These are phyloP conservation scores for Xerocomellus chrysenteron DNA, from an alignment of 768 basidiomycete species.

Conservation along the genomic window DNA sequence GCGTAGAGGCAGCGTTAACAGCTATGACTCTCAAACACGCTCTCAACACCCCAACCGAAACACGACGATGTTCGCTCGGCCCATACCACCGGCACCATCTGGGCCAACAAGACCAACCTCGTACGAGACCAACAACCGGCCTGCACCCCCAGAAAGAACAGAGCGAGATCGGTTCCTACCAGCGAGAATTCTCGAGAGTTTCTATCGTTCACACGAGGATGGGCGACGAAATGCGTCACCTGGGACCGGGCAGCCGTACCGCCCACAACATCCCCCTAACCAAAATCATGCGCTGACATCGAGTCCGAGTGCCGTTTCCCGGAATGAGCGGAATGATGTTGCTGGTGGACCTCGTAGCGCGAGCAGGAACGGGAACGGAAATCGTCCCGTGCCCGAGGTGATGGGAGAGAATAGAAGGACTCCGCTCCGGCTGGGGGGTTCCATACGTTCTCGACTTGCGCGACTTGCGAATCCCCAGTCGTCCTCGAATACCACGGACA, in stretches of 20 bases:
- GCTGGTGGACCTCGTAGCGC: slow-evolving; percentile 3
- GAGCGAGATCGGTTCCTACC: slow-evolving; percentile 27
- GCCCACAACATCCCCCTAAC: not conserved
- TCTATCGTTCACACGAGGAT: slow-evolving; percentile 25
- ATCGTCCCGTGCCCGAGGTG: slow-evolving; percentile 7
- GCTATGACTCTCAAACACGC: slow-evolving; percentile 9
- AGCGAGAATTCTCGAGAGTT: slow-evolving; percentile 20
- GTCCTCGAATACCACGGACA: slow-evolving; percentile 3
- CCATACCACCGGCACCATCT: slow-evolving; percentile 8
- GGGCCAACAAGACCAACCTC: slow-evolving; percentile 6
- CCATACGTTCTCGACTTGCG: slow-evolving; percentile 28
- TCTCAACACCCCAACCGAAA: slow-evolving; percentile 12
- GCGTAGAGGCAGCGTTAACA: slow-evolving; percentile 9
- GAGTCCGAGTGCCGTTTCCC: not conserved
- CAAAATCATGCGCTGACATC: slow-evolving; percentile 4
- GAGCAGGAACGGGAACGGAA: slow-evolving; percentile 8
- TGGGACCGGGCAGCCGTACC: slow-evolving; percentile 12
- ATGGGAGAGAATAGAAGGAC: slow-evolving; percentile 17
- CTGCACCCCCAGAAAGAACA: slow-evolving; percentile 15
- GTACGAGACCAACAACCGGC: slow-evolving; percentile 16
- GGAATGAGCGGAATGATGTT: slow-evolving; percentile 10
- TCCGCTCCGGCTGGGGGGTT: slow-evolving; percentile 23
- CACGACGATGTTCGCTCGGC: slow-evolving; percentile 5
- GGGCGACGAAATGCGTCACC: slow-evolving; percentile 18
- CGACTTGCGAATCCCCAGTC: slow-evolving; percentile 22